Conservation (phyloP, 495 filamentous ascomycete genomes). For the Penicillium cataractarum region DNA sequence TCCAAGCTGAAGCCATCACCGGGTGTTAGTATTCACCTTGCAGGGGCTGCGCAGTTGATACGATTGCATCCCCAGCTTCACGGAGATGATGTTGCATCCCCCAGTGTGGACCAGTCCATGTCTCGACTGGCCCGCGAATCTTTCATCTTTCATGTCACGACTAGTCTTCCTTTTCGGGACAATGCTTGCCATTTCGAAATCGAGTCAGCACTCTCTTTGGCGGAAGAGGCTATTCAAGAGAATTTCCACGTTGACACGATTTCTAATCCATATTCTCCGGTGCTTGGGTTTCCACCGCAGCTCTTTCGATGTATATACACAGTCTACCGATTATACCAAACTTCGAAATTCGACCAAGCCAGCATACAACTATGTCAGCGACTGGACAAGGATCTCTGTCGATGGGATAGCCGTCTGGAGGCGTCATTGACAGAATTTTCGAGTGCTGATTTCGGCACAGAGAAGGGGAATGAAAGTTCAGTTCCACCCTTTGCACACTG, state of each 20-base stretch:
- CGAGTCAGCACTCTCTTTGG: conserved; percentile 20
- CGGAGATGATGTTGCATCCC: background rate
- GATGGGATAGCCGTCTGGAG: background rate
- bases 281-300: background rate
- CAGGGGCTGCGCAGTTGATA: conserved; percentile 26
- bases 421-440: background rate
- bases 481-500: background rate
- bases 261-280: background rate
- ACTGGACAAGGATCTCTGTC: background rate
- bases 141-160: conserved; percentile 33
- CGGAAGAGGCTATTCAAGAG: conserved; percentile 10
- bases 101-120: conserved; percentile 13
- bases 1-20: conserved; percentile 17
- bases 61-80: conserved; percentile 8
- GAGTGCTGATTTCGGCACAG: background rate
- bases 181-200: conserved; percentile 12
- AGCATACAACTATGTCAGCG: background rate
- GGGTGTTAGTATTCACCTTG: conserved; percentile 24
- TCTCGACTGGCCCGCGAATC: conserved; percentile 26
- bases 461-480: background rate
- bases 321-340: background rate
- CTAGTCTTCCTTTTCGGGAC: conserved; percentile 30
- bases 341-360: background rate
- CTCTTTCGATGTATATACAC: background rate
- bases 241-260: background rate